A percentile compares a stretch with the other conserved stretches of the same genome.
Conservation (phyloP, 768 basidiomycete species). For the Ramaria rubella region DNA sequence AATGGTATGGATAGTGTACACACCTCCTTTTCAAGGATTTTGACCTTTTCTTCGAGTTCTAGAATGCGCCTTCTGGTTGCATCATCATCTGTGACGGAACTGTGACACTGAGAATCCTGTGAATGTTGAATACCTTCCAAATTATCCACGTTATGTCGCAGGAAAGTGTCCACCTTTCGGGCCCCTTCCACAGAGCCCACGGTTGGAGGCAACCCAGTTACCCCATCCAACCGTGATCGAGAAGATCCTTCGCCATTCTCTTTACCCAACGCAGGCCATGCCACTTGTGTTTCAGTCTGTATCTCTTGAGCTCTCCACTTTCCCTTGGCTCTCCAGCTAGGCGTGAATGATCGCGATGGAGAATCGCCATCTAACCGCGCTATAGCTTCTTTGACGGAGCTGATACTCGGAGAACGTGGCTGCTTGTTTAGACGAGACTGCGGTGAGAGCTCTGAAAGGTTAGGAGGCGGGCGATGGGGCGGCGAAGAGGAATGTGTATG, state of each 20-base stretch:
- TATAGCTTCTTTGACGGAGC: neutral
- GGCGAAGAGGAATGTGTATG: neutral
- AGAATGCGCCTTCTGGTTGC: slow-evolving; percentile 5
- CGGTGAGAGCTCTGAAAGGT: neutral
- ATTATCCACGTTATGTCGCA: neutral
- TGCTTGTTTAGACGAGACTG: neutral
- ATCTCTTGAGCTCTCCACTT: slow-evolving; percentile 1
- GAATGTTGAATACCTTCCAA: neutral
- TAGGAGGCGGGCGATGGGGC: neutral
- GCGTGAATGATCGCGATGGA: neutral
- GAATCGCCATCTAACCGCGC: neutral
- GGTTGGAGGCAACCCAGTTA: neutral
- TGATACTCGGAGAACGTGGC: neutral
- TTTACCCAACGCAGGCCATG: neutral
- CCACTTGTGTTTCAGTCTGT: neutral
- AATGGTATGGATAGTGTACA: slow-evolving; percentile 9
- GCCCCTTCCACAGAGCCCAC: neutral
- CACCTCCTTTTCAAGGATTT: slow-evolving; percentile 61
- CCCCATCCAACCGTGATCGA: neutral
- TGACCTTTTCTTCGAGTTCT: slow-evolving; percentile 41
- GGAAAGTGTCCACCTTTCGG: neutral
- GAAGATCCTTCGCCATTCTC: neutral
- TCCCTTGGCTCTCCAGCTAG: slow-evolving; percentile 3
- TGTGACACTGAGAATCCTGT: neutral
- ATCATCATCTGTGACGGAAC: neutral